Evolutionary conservation across 192 early-diverging fungal genomes (phyloP).

Genomic region (Gryganskiella cystojenkinii): DNA sequence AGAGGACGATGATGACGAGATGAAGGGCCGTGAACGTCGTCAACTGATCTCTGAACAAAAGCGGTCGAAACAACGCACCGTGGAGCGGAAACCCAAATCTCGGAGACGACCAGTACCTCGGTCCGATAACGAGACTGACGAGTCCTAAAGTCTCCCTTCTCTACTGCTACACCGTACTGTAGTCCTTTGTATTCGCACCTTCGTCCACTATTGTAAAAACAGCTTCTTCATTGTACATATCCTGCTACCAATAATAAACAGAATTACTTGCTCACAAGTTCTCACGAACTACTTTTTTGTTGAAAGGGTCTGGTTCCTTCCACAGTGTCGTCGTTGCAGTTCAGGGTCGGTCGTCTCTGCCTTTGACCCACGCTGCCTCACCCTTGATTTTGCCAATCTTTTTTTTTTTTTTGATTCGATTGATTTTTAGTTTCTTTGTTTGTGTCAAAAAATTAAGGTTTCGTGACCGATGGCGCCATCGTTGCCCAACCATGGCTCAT

Average conservation of each 20-base stretch:
- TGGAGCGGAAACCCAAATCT: conserved; percentile 4
- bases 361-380: too few relatives aligned
- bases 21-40: not conserved
- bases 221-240: too few relatives aligned
- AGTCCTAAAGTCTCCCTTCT: not conserved
- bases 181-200: too few relatives aligned
- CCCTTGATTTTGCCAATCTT: not conserved
- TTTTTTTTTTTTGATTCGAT: too few relatives aligned
- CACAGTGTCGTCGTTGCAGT: too few relatives aligned
- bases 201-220: too few relatives aligned
- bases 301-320: too few relatives aligned
- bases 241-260: not conserved
- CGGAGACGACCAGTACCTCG: conserved; percentile 1
- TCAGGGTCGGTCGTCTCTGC: too few relatives aligned
- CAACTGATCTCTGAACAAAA: not conserved
- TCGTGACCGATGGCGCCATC: conserved; percentile 35
- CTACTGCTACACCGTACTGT: too few relatives aligned
- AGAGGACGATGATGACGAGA: conserved; percentile 3
- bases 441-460: not conserved
- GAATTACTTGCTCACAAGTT: not conserved
- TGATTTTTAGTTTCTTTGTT: not conserved
- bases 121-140: conserved; percentile 4
- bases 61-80: not conserved
- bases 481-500: conserved; percentile 5
- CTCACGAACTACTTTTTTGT: not conserved